Evolutionary conservation across 163 green algal species (phyloP).

Genomic region (Coccomyxa subellipsoidea): DNA sequence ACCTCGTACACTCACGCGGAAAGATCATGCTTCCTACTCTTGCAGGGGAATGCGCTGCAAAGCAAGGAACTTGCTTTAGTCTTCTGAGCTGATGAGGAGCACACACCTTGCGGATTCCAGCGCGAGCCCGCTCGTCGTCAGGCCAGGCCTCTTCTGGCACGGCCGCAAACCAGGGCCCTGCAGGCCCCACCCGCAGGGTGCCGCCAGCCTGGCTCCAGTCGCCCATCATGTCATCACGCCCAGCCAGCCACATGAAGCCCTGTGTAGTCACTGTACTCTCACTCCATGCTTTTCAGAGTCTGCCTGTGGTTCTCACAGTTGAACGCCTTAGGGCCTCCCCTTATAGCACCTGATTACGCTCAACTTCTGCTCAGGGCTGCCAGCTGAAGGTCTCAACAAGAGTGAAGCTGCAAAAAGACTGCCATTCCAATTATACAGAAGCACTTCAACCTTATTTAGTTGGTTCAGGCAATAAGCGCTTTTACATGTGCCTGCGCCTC

Average conservation of each 20-base stretch:
- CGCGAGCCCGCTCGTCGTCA: background rate
- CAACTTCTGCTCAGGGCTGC: background rate
- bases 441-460: too few species aligned
- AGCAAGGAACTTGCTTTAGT: background rate
- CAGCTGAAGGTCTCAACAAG: background rate
- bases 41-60: background rate
- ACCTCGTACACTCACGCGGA: background rate
- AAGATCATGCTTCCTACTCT: background rate
- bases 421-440: background rate
- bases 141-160: constrained; percentile 44
- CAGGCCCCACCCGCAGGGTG: constrained; percentile 27
- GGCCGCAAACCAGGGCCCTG: constrained; percentile 42
- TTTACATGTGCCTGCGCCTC: too few species aligned
- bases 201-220: constrained; percentile 66
- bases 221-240: constrained; percentile 46
- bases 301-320: background rate
- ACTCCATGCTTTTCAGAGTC: background rate
- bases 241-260: constrained; percentile 71
- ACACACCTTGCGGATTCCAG: background rate
- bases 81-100: background rate
- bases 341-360: background rate
- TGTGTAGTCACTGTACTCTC: background rate
- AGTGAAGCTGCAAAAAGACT: background rate
- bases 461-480: too few species aligned
- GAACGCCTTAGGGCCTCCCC: background rate